These are phyloP conservation scores for Exophiala viscosa DNA, from an alignment of 2,329 filamentous ascomycete species.

Conservation along the genomic window DNA sequence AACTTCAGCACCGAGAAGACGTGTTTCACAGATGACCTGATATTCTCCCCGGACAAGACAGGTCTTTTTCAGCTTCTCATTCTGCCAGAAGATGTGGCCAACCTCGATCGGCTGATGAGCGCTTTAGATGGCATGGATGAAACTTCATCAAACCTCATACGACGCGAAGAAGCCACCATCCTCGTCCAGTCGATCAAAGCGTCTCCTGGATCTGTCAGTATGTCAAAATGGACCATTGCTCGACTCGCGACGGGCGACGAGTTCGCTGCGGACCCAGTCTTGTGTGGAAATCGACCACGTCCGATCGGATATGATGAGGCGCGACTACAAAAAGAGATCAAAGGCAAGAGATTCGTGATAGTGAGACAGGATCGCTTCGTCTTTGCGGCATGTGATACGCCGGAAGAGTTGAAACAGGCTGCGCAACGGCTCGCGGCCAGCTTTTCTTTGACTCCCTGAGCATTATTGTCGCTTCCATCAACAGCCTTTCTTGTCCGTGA, in stretches of 20 bases:
- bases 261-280: conserved; percentile 28
- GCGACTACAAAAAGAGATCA: conserved; percentile 28
- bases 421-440: conserved; percentile 1
- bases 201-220: not conserved
- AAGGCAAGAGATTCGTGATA: conserved; percentile 30
- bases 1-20: conserved; percentile 19
- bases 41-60: conserved; percentile 30
- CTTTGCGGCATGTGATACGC: conserved; percentile 31
- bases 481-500: not conserved
- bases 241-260: conserved; percentile 32
- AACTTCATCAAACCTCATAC: conserved; percentile 6
- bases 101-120: conserved; percentile 9
- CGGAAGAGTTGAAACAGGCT: conserved; percentile 10
- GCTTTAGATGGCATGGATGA: conserved; percentile 10
- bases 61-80: conserved; percentile 35
- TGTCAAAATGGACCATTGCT: conserved; percentile 9
- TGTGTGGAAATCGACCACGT: conserved; percentile 32
- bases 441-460: conserved; percentile 4
- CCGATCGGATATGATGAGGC: conserved; percentile 32
- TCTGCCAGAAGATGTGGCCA: conserved; percentile 23
- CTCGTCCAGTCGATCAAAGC: conserved; percentile 16
- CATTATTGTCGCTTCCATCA: not conserved
- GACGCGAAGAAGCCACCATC: conserved; percentile 17
- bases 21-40: conserved; percentile 35
- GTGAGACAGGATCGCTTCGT: conserved; percentile 35